A percentile compares a stretch with the other conserved stretches of the same genome.
phyloP scores from a whole-genome alignment of 352 stramenopile species.

The Globisporangium lucens region DNA sequence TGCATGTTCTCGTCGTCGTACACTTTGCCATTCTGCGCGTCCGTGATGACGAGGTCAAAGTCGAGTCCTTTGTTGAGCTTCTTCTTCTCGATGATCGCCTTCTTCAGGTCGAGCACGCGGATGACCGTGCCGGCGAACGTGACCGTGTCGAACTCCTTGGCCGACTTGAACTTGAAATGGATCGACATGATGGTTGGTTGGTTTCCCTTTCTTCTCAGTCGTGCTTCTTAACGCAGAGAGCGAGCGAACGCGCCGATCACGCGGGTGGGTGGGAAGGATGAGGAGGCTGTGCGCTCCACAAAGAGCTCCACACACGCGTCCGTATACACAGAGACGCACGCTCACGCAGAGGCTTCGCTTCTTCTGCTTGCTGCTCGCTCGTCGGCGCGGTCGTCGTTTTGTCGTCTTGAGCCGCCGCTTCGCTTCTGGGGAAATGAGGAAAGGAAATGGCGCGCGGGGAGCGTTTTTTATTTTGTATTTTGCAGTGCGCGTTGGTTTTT shows the following conservation, averaged over 20 bases:
- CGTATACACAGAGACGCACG: background rate
- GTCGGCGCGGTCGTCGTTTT: background rate
- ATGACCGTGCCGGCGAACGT: slow-evolving; percentile 84
- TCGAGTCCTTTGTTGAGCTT: slow-evolving; percentile 90
- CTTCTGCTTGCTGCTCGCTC: background rate
- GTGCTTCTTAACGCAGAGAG: background rate
- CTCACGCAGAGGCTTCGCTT: background rate
- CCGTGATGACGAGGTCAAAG: slow-evolving; percentile 91
- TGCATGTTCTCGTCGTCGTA: slow-evolving; percentile 91
- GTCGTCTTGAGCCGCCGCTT: background rate
- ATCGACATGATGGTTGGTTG: slow-evolving; percentile 81
- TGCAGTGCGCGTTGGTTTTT: background rate
- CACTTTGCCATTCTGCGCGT: slow-evolving; percentile 89
- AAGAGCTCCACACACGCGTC: background rate
- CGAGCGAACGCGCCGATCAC: background rate
- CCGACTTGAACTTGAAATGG: slow-evolving; percentile 91
- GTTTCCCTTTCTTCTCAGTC: background rate
- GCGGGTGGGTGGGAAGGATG: background rate
- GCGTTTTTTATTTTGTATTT: background rate
- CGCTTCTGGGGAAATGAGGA: background rate
- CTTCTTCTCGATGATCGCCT: slow-evolving; percentile 92
- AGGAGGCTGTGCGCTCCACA: background rate
- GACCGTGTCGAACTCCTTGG: slow-evolving; percentile 88
- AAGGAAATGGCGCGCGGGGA: background rate
- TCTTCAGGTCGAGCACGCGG: slow-evolving; percentile 89